Evolutionary conservation across 306 rosid species (phyloP).

Genomic region (Ormosia semicastrata): DNA sequence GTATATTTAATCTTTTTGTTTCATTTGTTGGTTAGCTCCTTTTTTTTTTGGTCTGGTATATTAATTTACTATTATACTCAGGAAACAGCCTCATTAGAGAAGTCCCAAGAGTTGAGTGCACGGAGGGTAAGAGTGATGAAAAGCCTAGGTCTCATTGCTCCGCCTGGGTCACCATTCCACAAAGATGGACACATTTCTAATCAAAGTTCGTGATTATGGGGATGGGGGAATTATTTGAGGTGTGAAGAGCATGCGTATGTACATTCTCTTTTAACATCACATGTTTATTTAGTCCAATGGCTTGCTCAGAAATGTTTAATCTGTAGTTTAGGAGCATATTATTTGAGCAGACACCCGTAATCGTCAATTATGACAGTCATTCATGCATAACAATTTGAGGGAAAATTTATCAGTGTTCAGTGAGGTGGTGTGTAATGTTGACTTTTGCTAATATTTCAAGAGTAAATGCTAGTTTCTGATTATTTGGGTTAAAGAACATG

Average conservation of each 20-base stretch:
- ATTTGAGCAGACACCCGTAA: neutral
- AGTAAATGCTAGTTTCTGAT: neutral
- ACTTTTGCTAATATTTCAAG: neutral
- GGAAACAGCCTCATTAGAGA: slow-evolving; percentile 33
- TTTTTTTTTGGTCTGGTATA: neutral
- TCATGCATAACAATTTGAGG: neutral
- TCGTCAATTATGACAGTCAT: neutral
- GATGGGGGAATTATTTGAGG: neutral
- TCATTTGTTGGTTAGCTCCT: neutral
- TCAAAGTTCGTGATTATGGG: slow-evolving; percentile 5
- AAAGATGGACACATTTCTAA: slow-evolving; percentile 7
- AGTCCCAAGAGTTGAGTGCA: slow-evolving; percentile 49
- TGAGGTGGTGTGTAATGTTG: neutral
- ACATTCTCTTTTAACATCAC: slow-evolving; percentile 3
- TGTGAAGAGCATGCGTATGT: neutral
- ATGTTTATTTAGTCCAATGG: neutral
- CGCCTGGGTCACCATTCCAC: slow-evolving; percentile 57
- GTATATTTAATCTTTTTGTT: neutral
- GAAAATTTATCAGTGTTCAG: neutral
- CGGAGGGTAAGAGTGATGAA: slow-evolving; percentile 67
- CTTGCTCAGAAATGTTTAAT: neutral
- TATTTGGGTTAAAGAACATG: neutral
- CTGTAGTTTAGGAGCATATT: neutral
- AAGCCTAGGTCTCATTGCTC: slow-evolving; percentile 68
- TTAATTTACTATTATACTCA: slow-evolving; percentile 17